Base-by-base conservation (phyloP, 257 asterid species). In the Salvia rosmarinus region DNA sequence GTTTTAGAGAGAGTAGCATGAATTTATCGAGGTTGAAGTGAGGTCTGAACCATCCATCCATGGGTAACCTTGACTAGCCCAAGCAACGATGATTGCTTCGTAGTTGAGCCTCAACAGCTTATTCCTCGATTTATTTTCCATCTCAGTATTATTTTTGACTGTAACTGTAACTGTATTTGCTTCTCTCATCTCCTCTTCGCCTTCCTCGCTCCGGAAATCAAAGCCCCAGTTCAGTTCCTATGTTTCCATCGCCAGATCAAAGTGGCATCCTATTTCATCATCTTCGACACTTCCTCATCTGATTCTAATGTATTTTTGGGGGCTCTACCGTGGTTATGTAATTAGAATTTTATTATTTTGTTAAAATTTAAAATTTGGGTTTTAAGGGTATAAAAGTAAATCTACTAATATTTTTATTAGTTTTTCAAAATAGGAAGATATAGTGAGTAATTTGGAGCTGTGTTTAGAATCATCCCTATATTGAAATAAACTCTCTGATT, bases 41-140 rank as follows among this genome's bases (percentile, higher is more conserved):
- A 0, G 95, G 93, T 57, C 85, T 82, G 40, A 68, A 47, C 95
- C 91, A 55, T 82, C 77, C 0, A 83, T 77, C 97, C 95, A 88
- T 11, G 95, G 95, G n/a, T 81, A 90, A 56, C 79, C 85, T 61
- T 81, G 83, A 61, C 76, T 49, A 43, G 80, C 83, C 97, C 97
- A 90, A 66, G 95, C 89, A 67, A 78, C 78, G 42, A 86, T 81
- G 10, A 88, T 86, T 28, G 81, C 83, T 58, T 90, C 95, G 64
- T 86, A 76, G 78, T 90, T 64, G 9, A 90, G 91, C 84, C 80
- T 86, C 67, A 89, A 56, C 57, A 77, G 19, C 82, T 70, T n/a
- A n/a, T n/a, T 75, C 55, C 44, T 68, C 73, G 25, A 49, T 70
- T 77, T 76, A 17, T 59, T 66, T 13, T 75, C 80, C 44, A 39